Conservation (phyloP, 805 yeast genomes). For the Pichia cephalocereana region DNA sequence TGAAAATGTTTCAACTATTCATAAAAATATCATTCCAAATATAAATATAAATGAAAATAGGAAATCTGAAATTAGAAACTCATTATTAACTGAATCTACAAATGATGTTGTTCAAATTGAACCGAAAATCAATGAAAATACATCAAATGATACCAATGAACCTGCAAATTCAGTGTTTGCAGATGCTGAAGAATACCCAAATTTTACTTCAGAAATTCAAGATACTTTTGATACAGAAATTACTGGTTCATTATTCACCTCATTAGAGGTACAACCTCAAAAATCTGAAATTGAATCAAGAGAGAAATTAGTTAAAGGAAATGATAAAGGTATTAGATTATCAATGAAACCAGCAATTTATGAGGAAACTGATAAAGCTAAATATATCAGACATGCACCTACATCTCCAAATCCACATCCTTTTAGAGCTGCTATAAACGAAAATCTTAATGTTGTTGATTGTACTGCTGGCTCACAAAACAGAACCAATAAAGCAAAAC, state of each 20-base stretch:
- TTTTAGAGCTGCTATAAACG: neutral
- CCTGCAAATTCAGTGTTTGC: constrained; percentile 17
- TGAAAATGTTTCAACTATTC: constrained; percentile 14
- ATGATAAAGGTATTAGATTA: neutral
- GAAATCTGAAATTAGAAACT: constrained; percentile 18
- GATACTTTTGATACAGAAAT: constrained; percentile 7
- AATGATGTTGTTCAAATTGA: constrained; percentile 2
- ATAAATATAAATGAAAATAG: constrained; percentile 10
- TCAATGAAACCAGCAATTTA: neutral
- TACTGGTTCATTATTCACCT: constrained; percentile 4
- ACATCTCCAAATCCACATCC: neutral
- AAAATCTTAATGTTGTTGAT: neutral
- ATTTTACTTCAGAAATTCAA: constrained; percentile 5
- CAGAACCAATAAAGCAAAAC: neutral
- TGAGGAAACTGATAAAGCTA: too few relatives aligned
- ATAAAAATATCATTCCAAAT: constrained; percentile 21
- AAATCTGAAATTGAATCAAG: too few relatives aligned
- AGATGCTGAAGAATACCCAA: constrained; percentile 20
- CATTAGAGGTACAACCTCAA: constrained; percentile 1
- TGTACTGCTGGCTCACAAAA: too few relatives aligned
- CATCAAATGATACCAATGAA: neutral
- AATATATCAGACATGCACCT: neutral
- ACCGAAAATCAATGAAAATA: neutral
- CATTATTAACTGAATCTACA: constrained; percentile 21
- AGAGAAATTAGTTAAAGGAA: neutral